Percentiles rank a stretch among this genome's conserved stretches.
phyloP scores from a whole-genome alignment of 495 filamentous ascomycete genomes.

The Astrocystis sublimbata region DNA sequence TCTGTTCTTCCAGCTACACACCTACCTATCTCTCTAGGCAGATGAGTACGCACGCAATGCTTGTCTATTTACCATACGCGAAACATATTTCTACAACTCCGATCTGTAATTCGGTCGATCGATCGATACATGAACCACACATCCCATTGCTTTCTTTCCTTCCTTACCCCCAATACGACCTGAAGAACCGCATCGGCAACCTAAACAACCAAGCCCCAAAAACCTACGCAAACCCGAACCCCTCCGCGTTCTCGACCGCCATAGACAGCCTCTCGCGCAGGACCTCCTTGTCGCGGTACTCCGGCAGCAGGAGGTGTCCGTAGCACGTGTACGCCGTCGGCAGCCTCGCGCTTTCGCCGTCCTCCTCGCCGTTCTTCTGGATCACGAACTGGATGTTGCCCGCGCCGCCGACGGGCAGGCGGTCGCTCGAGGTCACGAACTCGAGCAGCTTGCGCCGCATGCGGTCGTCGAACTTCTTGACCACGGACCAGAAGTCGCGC shows the following conservation, averaged over 20 bases:
- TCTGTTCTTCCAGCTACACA: too few relatives aligned
- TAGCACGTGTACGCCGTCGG: conserved; percentile 90
- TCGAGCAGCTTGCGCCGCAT: conserved; percentile 76
- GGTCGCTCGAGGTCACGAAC: conserved; percentile 92
- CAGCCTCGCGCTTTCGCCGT: conserved; percentile 54
- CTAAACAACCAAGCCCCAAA: too few relatives aligned
- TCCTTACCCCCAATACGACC: too few relatives aligned
- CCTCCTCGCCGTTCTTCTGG: conserved; percentile 72
- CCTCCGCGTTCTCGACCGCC: conserved; percentile 86
- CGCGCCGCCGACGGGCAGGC: conserved; percentile 82
- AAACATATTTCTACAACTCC: too few relatives aligned
- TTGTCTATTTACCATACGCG: too few relatives aligned
- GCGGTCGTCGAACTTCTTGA: conserved; percentile 64
- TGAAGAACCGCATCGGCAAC: too few relatives aligned
- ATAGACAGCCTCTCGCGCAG: conserved; percentile 72
- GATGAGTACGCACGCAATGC: too few relatives aligned
- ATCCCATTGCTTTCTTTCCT: too few relatives aligned
- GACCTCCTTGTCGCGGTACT: conserved; percentile 69
- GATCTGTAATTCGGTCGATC: too few relatives aligned
- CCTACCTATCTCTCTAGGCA: too few relatives aligned
- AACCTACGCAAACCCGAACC: conserved; percentile 81
- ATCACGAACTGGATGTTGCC: conserved; percentile 78
- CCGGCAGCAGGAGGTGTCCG: conserved; percentile 78
- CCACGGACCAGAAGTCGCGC: conserved; percentile 79
- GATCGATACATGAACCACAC: too few relatives aligned